These are phyloP conservation scores for Leccinum subgranulosum DNA, from an alignment of 768 basidiomycete genomes.

Conservation along the genomic window DNA sequence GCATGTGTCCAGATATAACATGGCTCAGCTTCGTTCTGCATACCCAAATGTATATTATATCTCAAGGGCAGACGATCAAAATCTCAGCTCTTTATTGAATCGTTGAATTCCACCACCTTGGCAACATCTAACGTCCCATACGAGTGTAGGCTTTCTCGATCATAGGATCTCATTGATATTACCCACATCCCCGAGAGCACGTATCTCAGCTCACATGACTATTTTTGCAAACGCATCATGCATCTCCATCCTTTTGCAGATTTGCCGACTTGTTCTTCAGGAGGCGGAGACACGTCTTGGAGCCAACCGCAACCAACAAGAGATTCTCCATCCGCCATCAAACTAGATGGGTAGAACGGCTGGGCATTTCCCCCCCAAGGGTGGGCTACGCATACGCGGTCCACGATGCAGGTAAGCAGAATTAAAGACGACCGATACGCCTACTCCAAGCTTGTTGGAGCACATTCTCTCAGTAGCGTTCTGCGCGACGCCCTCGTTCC, in stretches of 20 bases:
- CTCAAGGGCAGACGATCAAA: too few species aligned
- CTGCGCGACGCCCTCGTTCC: neutral
- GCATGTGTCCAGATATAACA: too few species aligned
- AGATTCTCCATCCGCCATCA: neutral
- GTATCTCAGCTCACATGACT: neutral
- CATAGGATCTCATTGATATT: neutral
- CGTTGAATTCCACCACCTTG: neutral
- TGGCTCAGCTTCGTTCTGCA: neutral
- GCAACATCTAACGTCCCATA: neutral
- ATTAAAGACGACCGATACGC: too few species aligned
- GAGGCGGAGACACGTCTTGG: neutral
- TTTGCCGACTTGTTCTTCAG: neutral
- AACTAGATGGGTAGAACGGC: too few species aligned
- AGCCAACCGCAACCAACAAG: neutral
- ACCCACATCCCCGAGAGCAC: neutral
- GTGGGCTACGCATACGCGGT: too few species aligned
- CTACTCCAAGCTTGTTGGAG: too few species aligned
- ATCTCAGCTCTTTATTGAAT: neutral
- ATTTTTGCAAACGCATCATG: neutral
- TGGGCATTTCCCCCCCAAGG: neutral
- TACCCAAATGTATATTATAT: neutral
- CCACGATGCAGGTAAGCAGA: too few species aligned
- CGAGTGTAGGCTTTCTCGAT: neutral
- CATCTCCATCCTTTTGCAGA: neutral
- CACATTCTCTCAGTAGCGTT: too few species aligned